phyloP scores from a whole-genome alignment of 2,329 filamentous ascomycete genomes.

The Talaromyces sp. region DNA sequence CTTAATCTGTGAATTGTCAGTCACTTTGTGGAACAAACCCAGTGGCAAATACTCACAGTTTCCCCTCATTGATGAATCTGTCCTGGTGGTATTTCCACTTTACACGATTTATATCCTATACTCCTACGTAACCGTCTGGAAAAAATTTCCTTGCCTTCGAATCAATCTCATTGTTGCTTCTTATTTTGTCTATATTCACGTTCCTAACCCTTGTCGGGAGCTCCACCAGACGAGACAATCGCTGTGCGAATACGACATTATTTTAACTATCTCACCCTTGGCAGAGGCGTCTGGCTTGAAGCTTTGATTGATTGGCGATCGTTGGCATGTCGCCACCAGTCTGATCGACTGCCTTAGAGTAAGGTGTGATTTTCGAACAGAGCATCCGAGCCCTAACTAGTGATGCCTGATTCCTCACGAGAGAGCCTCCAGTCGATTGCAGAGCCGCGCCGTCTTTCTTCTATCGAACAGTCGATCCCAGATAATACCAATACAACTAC shows the following conservation, averaged over 20 bases:
- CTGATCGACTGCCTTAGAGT: neutral
- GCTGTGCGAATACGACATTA: neutral
- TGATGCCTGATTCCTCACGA: conserved; percentile 5
- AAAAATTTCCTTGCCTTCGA: neutral
- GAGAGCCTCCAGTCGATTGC: neutral
- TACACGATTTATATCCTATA: neutral
- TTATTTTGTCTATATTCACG: neutral
- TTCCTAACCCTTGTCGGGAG: neutral
- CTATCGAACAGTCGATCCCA: neutral
- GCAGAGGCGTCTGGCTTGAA: neutral
- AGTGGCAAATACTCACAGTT: neutral
- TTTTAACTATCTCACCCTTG: neutral
- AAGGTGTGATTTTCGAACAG: neutral
- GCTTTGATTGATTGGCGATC: neutral
- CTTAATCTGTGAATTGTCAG: neutral
- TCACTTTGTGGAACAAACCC: neutral
- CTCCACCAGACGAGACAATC: neutral
- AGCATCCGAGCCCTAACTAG: neutral
- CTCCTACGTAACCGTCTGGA: neutral
- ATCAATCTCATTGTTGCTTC: neutral
- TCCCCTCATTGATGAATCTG: neutral
- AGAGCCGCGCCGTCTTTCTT: neutral
- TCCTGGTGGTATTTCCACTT: neutral
- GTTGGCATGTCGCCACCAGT: conserved; percentile 2
- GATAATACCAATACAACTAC: neutral